Conservation (phyloP, 441 rosid genomes). For the Gossypium schwendimanii region DNA sequence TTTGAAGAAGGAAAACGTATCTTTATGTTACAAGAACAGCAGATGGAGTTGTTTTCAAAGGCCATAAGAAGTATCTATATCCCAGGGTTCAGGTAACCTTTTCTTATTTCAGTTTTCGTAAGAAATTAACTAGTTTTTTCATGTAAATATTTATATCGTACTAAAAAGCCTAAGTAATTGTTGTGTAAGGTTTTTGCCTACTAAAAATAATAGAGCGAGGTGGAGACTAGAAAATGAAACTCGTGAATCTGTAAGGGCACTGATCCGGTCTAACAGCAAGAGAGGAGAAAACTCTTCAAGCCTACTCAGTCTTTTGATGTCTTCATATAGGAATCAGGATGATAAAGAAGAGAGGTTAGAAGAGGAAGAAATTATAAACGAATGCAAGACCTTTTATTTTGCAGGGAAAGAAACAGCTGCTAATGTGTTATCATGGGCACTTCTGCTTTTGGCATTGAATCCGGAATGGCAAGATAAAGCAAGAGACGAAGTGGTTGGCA, state of each 20-base stretch:
- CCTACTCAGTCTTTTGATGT: constrained; percentile 47
- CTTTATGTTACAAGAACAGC: constrained; percentile 62
- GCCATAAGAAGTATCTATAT: constrained; percentile 58
- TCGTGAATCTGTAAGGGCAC: constrained; percentile 42
- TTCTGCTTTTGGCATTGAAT: constrained; percentile 55
- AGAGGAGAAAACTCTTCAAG: constrained; percentile 33
- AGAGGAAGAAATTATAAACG: constrained; percentile 65
- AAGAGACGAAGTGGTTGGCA: constrained; percentile 49
- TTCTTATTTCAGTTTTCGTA: background rate
- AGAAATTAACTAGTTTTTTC: background rate
- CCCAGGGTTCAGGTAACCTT: constrained; percentile 69
- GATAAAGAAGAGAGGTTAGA: constrained; percentile 54
- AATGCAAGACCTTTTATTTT: constrained; percentile 82
- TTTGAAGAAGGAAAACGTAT: constrained; percentile 70
- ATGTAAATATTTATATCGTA: background rate
- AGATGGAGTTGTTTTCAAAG: constrained; percentile 41
- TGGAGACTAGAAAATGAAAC: constrained; percentile 58
- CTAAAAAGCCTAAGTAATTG: background rate
- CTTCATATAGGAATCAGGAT: constrained; percentile 37
- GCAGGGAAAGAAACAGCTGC: constrained; percentile 77
- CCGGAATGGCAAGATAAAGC: constrained; percentile 80
- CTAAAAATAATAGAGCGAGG: constrained; percentile 61
- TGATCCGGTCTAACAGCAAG: constrained; percentile 34
- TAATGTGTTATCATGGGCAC: constrained; percentile 57
- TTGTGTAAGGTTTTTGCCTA: constrained; percentile 59